A percentile compares a stretch with the other conserved stretches of the same genome.
phyloP scores from a whole-genome alignment of 768 basidiomycete species.

The Phanerodontia chrysosporium region DNA sequence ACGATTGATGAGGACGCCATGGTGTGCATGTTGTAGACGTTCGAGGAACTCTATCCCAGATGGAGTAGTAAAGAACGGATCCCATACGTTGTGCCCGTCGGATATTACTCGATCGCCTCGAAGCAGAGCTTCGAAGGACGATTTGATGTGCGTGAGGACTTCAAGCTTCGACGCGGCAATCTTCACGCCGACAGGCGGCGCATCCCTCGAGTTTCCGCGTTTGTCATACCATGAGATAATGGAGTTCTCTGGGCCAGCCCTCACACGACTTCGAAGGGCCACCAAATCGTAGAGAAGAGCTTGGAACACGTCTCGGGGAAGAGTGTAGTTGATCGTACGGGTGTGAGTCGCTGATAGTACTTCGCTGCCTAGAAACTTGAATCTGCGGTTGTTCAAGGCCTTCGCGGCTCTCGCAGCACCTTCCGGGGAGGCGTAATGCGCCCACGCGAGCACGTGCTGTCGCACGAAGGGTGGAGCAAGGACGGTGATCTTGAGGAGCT shows the following conservation, averaged over 20 bases:
- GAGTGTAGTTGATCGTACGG: conserved; percentile 43
- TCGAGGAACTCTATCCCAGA: conserved; percentile 43
- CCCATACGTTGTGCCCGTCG: conserved; percentile 57
- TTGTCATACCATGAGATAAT: background rate
- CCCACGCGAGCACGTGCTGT: conserved; percentile 51
- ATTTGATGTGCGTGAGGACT: conserved; percentile 52
- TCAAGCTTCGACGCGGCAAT: conserved; percentile 47
- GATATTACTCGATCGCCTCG: conserved; percentile 55
- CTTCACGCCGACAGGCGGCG: conserved; percentile 34
- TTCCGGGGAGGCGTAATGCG: conserved; percentile 44
- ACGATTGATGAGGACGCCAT: conserved; percentile 40
- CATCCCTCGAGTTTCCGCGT: background rate
- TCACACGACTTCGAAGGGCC: conserved; percentile 33
- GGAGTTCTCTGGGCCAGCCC: background rate
- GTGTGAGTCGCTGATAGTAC: conserved; percentile 49
- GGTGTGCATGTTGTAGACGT: conserved; percentile 34
- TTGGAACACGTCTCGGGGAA: conserved; percentile 36
- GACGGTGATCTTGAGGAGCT: conserved; percentile 40
- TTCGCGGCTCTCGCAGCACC: conserved; percentile 51
- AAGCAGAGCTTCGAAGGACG: conserved; percentile 55
- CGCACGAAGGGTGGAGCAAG: conserved; percentile 47
- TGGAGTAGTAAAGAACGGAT: conserved; percentile 49
- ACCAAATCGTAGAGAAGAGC: conserved; percentile 43
- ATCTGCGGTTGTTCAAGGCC: conserved; percentile 43
- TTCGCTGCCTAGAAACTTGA: conserved; percentile 41